A percentile compares a stretch with the other conserved stretches of the same genome.
phyloP scores from a whole-genome alignment of 345 rosid genomes.

The Eucalyptus virginea region DNA sequence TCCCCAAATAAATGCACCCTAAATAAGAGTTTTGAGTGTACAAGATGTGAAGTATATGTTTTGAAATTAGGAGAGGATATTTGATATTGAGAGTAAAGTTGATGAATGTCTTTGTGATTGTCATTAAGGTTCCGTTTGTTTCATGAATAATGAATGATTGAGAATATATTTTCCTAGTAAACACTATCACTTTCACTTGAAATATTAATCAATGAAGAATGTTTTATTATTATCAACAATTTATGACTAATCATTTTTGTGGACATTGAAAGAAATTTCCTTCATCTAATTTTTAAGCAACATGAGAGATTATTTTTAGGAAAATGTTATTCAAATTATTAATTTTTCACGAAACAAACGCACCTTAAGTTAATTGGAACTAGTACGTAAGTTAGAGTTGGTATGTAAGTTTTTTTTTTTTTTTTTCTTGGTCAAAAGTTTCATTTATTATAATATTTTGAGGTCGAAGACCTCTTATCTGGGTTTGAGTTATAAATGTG shows the following conservation, averaged over 20 bases:
- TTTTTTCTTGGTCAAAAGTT: too few relatives aligned
- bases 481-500: too few relatives aligned
- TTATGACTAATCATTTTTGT: neutral
- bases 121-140: neutral
- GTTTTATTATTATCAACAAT: neutral
- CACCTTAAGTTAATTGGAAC: neutral
- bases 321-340: neutral
- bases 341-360: accelerated
- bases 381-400: neutral
- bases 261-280: neutral
- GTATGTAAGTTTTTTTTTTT: neutral
- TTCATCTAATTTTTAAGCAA: neutral
- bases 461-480: too few relatives aligned
- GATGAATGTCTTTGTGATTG: neutral
- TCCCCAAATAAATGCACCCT: too few relatives aligned
- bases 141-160: neutral
- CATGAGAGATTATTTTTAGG: neutral
- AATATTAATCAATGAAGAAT: neutral
- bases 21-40: neutral
- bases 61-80: neutral
- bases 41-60: neutral
- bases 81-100: neutral
- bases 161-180: neutral
- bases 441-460: too few relatives aligned
- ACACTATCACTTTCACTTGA: neutral